Evolutionary conservation across 2,329 filamentous ascomycete genomes (phyloP).

Genomic region (Paecilomyces sp.): DNA sequence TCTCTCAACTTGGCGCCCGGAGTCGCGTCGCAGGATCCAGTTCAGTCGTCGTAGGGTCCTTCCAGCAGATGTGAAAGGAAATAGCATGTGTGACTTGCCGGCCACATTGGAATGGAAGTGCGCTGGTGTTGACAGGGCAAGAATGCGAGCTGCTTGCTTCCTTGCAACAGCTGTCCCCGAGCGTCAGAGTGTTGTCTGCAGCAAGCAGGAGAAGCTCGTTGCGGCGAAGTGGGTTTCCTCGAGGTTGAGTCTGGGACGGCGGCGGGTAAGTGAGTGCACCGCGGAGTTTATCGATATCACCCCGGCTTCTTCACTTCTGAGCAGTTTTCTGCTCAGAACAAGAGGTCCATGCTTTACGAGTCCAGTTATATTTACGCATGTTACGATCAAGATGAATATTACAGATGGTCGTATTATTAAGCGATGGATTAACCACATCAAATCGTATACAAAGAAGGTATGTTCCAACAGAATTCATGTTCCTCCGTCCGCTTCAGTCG

Average conservation of each 20-base stretch:
- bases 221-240: not conserved
- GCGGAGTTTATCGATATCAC: constrained; percentile 2
- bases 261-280: not conserved
- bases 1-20: constrained; percentile 13
- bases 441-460: not conserved
- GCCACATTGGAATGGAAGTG: constrained; percentile 28
- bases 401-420: not conserved
- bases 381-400: not conserved
- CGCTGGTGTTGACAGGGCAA: not conserved
- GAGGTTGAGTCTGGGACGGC: not conserved
- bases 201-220: not conserved
- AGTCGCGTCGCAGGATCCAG: constrained; percentile 5
- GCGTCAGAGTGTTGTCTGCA: not conserved
- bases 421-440: not conserved
- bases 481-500: not conserved
- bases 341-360: not conserved
- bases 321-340: not conserved
- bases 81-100: constrained; percentile 26
- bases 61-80: constrained; percentile 28
- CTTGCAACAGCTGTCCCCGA: not conserved
- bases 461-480: not conserved
- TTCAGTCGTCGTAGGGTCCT: constrained; percentile 27
- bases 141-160: not conserved
- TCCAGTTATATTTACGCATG: not conserved
- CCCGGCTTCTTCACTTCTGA: not conserved